Evolutionary conservation across 257 asterid genomes (phyloP).

Genomic region (Ophiorrhiza pumila): DNA sequence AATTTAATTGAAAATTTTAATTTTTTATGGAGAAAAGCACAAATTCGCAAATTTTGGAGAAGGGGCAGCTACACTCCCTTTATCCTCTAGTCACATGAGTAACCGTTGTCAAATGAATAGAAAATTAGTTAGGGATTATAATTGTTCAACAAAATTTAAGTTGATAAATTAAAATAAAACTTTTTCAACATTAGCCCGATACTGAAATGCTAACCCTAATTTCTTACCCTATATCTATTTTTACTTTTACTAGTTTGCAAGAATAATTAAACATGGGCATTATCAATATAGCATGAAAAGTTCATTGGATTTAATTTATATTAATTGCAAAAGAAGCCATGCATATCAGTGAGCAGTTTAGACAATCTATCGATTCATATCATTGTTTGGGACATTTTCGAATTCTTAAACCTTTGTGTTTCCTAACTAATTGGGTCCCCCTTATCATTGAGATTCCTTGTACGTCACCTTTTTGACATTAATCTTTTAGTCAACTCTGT

Average conservation of each 20-base stretch:
- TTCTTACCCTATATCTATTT: too few relatives aligned
- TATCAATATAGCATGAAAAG: background rate
- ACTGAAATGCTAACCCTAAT: too few relatives aligned
- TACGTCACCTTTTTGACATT: conserved; percentile 54
- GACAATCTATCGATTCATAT: conserved; percentile 5
- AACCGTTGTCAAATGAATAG: too few relatives aligned
- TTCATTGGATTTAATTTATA: background rate
- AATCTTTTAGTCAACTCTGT: conserved; percentile 45
- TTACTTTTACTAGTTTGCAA: background rate
- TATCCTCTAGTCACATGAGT: too few relatives aligned
- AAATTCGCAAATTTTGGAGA: too few relatives aligned
- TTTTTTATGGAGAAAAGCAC: too few relatives aligned
- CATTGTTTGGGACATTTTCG: conserved; percentile 3
- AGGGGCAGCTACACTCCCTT: too few relatives aligned
- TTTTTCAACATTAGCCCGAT: too few relatives aligned
- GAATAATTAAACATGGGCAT: background rate
- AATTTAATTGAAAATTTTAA: too few relatives aligned
- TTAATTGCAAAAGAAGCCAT: background rate
- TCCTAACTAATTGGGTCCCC: conserved; percentile 72
- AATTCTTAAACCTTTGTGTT: conserved; percentile 42
- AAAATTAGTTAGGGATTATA: too few relatives aligned
- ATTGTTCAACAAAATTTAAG: too few relatives aligned
- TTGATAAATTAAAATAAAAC: too few relatives aligned
- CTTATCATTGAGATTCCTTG: conserved; percentile 53
- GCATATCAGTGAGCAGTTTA: background rate